These are phyloP conservation scores for Leccinum huronense DNA, from an alignment of 1,284 basidiomycete genomes.

Conservation along the genomic window DNA sequence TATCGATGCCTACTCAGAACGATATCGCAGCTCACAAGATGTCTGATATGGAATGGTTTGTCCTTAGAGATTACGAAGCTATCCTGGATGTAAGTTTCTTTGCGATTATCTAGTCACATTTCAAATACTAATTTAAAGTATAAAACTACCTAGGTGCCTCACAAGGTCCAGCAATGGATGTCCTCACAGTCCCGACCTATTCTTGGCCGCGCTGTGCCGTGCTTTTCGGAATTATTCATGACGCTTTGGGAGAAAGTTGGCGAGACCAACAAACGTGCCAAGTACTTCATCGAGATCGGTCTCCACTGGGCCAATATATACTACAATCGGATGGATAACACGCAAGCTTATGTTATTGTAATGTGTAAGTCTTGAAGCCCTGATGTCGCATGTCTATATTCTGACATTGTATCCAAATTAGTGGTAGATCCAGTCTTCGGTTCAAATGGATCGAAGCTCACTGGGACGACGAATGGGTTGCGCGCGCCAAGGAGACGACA, in stretches of 20 bases:
- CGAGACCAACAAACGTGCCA: background rate
- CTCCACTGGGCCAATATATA: background rate
- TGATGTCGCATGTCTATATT: background rate
- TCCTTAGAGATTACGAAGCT: too few species aligned
- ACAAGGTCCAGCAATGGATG: background rate
- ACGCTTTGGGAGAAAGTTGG: background rate
- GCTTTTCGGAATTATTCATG: background rate
- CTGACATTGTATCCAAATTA: background rate
- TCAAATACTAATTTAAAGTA: too few species aligned
- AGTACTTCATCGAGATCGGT: background rate
- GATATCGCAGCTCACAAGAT: too few species aligned
- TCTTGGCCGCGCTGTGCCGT: background rate
- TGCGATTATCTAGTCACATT: too few species aligned
- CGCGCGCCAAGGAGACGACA: too few species aligned
- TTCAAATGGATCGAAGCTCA: background rate
- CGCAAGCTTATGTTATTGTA: background rate
- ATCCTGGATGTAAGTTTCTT: too few species aligned
- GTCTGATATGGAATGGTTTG: too few species aligned
- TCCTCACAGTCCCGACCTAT: background rate
- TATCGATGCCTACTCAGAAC: too few species aligned
- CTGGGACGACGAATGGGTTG: too few species aligned
- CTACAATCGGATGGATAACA: background rate
- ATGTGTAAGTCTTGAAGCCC: background rate
- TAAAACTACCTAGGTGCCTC: too few species aligned
- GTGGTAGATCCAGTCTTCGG: background rate